These are phyloP conservation scores for Platismatia glauca DNA, from an alignment of 495 filamentous ascomycete species.

Conservation along the genomic window DNA sequence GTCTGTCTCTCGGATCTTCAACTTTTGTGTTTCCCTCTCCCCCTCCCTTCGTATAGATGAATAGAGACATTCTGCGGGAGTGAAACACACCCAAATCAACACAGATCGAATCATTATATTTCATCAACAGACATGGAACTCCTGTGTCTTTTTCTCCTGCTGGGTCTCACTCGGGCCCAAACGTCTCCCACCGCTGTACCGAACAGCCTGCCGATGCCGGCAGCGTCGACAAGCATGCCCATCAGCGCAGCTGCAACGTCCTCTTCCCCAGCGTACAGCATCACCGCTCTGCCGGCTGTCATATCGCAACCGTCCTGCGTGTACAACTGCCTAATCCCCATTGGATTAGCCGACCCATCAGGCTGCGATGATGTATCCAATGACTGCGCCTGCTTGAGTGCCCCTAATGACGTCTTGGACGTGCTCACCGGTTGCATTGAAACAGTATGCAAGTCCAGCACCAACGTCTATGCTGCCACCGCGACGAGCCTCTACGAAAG, in stretches of 20 bases:
- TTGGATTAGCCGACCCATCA: not conserved
- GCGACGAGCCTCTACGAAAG: not conserved
- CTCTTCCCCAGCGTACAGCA: not conserved
- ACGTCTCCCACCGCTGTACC: not conserved
- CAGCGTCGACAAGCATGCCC: not conserved
- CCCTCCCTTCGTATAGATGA: not conserved
- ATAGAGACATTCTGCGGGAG: not conserved
- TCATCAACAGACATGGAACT: not conserved
- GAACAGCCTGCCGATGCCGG: not conserved
- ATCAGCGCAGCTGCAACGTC: not conserved
- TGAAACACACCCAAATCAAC: not conserved
- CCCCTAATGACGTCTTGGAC: not conserved
- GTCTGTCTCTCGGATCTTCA: not conserved
- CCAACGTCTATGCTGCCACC: not conserved
- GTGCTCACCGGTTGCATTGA: not conserved
- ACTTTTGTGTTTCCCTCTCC: too few species aligned
- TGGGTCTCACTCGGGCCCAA: not conserved
- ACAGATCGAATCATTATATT: not conserved
- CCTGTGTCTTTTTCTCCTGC: not conserved
- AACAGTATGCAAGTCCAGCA: not conserved
- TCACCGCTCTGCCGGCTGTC: not conserved
- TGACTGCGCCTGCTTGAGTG: not conserved
- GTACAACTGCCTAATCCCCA: not conserved
- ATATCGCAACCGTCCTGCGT: not conserved
- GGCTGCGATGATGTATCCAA: not conserved